A percentile compares a stretch with the other conserved stretches of the same genome.
These are phyloP conservation scores for Pseudocohnilembus persalinus DNA, from an alignment of 169 alveolate species.

Conservation along the genomic window DNA sequence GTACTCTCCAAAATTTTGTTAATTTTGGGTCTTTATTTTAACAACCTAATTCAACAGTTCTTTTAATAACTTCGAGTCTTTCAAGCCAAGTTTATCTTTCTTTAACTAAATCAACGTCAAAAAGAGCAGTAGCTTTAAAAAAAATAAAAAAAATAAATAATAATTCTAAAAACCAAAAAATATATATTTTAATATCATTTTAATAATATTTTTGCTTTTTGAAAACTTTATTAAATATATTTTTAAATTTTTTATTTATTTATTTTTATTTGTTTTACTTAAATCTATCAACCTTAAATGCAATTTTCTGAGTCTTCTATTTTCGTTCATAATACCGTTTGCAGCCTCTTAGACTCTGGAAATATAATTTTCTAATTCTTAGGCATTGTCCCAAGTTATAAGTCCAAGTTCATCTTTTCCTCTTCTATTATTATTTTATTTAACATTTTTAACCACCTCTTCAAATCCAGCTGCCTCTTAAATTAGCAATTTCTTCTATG, in stretches of 20 bases:
- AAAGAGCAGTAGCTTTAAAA: slow-evolving; percentile 73
- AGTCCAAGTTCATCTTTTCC: slow-evolving; percentile 26
- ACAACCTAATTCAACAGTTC: slow-evolving; percentile 69
- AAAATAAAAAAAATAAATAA: too few relatives aligned
- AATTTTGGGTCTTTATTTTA: slow-evolving; percentile 48
- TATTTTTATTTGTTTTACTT: too few relatives aligned
- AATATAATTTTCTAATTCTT: slow-evolving; percentile 85
- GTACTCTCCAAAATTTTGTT: slow-evolving; percentile 81
- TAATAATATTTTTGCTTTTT: too few relatives aligned
- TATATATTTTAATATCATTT: too few relatives aligned
- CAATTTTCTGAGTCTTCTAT: slow-evolving; percentile 83
- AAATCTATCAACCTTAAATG: slow-evolving; percentile 78
- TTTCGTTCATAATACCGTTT: slow-evolving; percentile 73
- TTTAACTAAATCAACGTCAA: slow-evolving; percentile 82
- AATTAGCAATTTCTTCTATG: slow-evolving; percentile 86
- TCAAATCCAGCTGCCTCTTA: slow-evolving; percentile 87
- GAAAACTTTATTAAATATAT: too few relatives aligned
- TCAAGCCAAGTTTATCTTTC: slow-evolving; percentile 88
- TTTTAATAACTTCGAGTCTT: slow-evolving; percentile 76
- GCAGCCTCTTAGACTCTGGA: slow-evolving; percentile 67
- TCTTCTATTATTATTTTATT: slow-evolving; percentile 5
- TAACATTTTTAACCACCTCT: slow-evolving; percentile 73
- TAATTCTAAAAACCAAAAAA: too few relatives aligned
- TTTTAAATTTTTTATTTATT: too few relatives aligned
- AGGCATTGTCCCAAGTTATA: slow-evolving; percentile 82